Conservation (phyloP, 75 land plant genomes). For the Selaginella tamariscina region DNA sequence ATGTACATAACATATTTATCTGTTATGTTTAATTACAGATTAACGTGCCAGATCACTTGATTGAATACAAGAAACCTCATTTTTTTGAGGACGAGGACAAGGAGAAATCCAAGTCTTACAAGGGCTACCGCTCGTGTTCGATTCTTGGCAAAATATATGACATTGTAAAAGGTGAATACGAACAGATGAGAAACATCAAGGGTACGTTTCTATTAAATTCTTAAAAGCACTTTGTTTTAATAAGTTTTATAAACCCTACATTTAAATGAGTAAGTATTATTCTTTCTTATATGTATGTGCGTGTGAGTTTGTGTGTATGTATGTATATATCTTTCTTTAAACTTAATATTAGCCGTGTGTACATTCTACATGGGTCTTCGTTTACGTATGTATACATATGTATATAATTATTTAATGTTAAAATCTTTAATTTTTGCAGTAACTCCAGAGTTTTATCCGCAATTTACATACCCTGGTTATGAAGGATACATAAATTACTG, state of each 20-base stretch:
- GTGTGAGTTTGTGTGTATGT: conserved; percentile 6
- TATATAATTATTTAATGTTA: too few species aligned
- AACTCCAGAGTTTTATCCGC: too few species aligned
- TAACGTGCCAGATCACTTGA: conserved; percentile 25
- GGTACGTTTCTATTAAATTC: conserved; percentile 4
- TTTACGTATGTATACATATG: too few species aligned
- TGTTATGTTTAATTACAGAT: conserved; percentile 23
- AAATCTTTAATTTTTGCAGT: too few species aligned
- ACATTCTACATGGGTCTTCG: too few species aligned
- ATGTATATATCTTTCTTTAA: conserved; percentile 16
- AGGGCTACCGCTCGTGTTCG: conserved; percentile 36
- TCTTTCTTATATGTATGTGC: conserved; percentile 24
- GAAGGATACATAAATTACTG: too few species aligned
- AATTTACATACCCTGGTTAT: too few species aligned
- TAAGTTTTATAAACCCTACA: background rate
- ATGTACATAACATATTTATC: too few species aligned
- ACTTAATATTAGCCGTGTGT: conserved; percentile 4
- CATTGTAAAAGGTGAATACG: conserved; percentile 8
- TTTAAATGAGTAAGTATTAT: conserved; percentile 28
- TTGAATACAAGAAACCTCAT: conserved; percentile 38
- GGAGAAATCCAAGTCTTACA: background rate
- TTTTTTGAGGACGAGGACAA: conserved; percentile 17
- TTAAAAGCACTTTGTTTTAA: background rate
- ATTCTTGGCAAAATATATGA: conserved; percentile 52
- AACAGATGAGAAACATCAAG: conserved; percentile 10